These are phyloP conservation scores for Ogataea salicorniae DNA, from an alignment of 805 yeast species.

Conservation along the genomic window DNA sequence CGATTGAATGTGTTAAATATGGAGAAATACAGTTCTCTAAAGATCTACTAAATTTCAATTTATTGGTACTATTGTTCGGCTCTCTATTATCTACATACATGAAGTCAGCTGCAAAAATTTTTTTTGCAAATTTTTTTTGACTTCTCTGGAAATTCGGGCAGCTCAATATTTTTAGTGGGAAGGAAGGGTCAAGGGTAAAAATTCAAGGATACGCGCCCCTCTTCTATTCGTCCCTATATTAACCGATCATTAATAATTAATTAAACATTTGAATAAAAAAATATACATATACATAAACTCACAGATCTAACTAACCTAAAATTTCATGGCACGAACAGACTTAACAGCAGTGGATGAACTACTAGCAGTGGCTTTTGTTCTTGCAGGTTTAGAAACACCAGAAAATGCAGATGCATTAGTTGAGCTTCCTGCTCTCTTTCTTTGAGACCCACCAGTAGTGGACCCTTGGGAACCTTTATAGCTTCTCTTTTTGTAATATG, in stretches of 20 bases:
- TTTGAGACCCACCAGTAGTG: slow-evolving; percentile 1
- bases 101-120: not conserved
- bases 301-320: slow-evolving; percentile 3
- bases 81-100: not conserved
- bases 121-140: not conserved
- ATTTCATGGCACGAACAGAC: slow-evolving; percentile 15
- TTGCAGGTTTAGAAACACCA: not conserved
- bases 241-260: not conserved
- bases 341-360: not conserved
- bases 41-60: too few relatives aligned
- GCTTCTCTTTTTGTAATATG: not conserved
- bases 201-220: too few relatives aligned
- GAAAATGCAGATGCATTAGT: slow-evolving; percentile 1
- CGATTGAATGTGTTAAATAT: too few relatives aligned
- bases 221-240: too few relatives aligned
- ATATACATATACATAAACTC: not conserved
- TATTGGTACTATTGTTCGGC: too few relatives aligned
- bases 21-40: too few relatives aligned
- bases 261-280: not conserved
- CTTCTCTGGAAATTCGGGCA: not conserved
- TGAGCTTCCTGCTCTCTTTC: slow-evolving; percentile 2
- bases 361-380: not conserved
- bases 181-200: too few relatives aligned
- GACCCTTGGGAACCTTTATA: not conserved
- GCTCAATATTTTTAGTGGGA: too few relatives aligned